These are phyloP conservation scores for Fraxinus greggii DNA, from an alignment of 305 asterid genomes.

Conservation along the genomic window DNA sequence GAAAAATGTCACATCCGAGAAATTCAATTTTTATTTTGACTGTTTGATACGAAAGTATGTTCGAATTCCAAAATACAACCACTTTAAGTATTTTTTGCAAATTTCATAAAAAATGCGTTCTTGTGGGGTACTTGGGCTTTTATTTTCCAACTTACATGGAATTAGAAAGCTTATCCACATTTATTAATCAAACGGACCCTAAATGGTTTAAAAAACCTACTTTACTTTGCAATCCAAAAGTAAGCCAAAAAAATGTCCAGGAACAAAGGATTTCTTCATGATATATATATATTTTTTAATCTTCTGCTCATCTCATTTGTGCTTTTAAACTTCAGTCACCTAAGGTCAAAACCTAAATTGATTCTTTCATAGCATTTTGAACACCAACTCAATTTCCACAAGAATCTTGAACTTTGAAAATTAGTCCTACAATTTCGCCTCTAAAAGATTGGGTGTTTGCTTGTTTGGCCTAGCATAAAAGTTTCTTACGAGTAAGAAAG, in stretches of 20 bases:
- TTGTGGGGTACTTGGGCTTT: too few species aligned
- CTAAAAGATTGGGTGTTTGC: neutral
- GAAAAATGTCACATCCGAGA: too few species aligned
- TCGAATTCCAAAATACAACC: too few species aligned
- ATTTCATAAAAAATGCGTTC: too few species aligned
- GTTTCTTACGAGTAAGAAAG: neutral
- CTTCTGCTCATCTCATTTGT: constrained; percentile 11
- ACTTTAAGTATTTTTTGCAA: too few species aligned
- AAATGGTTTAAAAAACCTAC: constrained; percentile 1
- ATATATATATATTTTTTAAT: constrained; percentile 17
- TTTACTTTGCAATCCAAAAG: constrained; percentile 25
- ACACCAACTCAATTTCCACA: neutral
- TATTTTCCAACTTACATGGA: too few species aligned
- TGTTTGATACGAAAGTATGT: too few species aligned
- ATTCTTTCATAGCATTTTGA: constrained; percentile 15
- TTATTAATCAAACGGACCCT: too few species aligned
- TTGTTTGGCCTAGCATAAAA: neutral
- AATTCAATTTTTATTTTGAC: too few species aligned
- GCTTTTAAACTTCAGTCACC: constrained; percentile 30
- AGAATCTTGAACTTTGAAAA: neutral
- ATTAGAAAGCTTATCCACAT: too few species aligned
- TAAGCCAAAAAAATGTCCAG: constrained; percentile 34
- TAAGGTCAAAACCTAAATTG: constrained; percentile 31
- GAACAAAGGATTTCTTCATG: constrained; percentile 16
- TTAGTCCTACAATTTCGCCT: neutral